Conservation (phyloP, 495 filamentous ascomycete species). For the Daldinia grandis region DNA sequence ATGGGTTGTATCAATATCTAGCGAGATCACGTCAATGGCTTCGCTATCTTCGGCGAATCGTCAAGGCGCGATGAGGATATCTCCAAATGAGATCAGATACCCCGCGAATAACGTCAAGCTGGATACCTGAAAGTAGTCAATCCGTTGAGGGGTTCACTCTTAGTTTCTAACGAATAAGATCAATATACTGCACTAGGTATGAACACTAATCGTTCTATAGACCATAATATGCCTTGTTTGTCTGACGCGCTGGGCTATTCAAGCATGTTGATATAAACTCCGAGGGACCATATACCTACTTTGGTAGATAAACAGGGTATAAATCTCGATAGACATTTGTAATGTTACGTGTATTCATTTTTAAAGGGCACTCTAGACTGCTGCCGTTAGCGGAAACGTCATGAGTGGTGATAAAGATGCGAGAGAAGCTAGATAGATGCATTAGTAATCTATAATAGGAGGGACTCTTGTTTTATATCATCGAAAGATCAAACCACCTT, state of each 20-base stretch:
- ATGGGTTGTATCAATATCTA: constrained; percentile 21
- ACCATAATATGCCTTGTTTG: neutral
- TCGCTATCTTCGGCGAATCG: constrained; percentile 34
- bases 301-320: neutral
- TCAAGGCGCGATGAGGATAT: constrained; percentile 12
- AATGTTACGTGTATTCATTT: neutral
- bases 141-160: constrained; percentile 12
- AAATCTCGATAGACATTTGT: neutral
- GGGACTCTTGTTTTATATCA: neutral
- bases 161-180: constrained; percentile 12
- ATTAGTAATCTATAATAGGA: neutral
- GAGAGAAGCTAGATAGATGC: neutral
- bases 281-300: neutral
- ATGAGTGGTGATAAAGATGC: neutral
- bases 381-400: neutral
- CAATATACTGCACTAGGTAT: neutral
- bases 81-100: constrained; percentile 42
- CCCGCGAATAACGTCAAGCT: constrained; percentile 39
- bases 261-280: neutral
- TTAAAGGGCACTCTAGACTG: neutral
- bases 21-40: constrained; percentile 31
- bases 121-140: neutral
- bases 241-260: neutral
- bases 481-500: neutral
- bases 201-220: constrained; percentile 5